These are phyloP conservation scores for Nicotiana otophora DNA, from an alignment of 257 asterid species.

Conservation along the genomic window DNA sequence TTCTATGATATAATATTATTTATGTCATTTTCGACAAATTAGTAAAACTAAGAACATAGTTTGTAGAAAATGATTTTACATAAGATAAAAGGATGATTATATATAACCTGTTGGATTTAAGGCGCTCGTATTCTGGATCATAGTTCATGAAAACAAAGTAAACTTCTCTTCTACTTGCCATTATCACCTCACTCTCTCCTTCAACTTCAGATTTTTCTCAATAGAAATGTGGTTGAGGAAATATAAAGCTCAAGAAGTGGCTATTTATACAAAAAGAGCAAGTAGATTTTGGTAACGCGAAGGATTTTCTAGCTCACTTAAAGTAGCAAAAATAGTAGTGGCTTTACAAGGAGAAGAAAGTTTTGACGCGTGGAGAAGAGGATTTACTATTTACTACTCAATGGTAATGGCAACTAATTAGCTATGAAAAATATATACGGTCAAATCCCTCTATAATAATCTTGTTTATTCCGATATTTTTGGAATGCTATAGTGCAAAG, in stretches of 20 bases:
- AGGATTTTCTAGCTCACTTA: neutral
- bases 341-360: neutral
- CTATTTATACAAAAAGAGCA: neutral
- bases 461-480: too few relatives aligned
- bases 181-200: neutral
- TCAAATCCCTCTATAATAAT: too few relatives aligned
- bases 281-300: too few relatives aligned
- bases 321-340: neutral
- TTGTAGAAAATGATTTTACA: too few relatives aligned
- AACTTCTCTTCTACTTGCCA: conserved; percentile 27
- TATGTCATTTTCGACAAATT: neutral
- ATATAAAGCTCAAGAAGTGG: neutral
- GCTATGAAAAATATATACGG: neutral
- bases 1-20: conserved; percentile 20
- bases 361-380: neutral
- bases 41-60: neutral
- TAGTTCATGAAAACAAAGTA: conserved; percentile 82
- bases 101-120: conserved; percentile 51
- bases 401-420: neutral
- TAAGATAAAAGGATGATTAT: neutral
- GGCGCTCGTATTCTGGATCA: conserved; percentile 78
- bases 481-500: too few relatives aligned
- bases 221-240: neutral
- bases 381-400: neutral
- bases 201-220: neutral